These are phyloP conservation scores for Malassezia vespertilionis DNA, from an alignment of 1,284 basidiomycete genomes.

Conservation along the genomic window DNA sequence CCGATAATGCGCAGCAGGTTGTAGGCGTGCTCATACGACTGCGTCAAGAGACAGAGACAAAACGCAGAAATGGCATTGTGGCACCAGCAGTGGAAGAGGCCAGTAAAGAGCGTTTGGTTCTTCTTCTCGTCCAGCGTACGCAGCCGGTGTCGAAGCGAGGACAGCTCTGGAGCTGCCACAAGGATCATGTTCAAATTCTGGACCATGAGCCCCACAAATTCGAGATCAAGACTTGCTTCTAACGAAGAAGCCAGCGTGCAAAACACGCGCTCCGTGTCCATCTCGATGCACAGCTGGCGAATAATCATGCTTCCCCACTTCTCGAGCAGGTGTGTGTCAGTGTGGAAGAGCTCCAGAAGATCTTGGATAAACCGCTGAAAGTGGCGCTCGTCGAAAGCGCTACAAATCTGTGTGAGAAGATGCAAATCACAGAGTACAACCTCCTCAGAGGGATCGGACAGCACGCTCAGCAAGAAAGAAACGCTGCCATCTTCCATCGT, in stretches of 20 bases:
- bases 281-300: slow-evolving; percentile 79
- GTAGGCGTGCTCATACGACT: slow-evolving; percentile 97
- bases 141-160: slow-evolving; percentile 80
- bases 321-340: slow-evolving; percentile 79
- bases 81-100: slow-evolving; percentile 92
- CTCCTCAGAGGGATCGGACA: slow-evolving; percentile 93
- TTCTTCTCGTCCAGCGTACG: slow-evolving; percentile 81
- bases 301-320: slow-evolving; percentile 90
- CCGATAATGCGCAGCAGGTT: slow-evolving; percentile 89
- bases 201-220: slow-evolving; percentile 92
- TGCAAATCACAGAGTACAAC: slow-evolving; percentile 93
- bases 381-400: slow-evolving; percentile 86
- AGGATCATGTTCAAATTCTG: slow-evolving; percentile 94
- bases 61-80: slow-evolving; percentile 96
- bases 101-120: slow-evolving; percentile 80
- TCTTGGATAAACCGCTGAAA: slow-evolving; percentile 77
- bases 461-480: slow-evolving; percentile 81
- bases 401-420: slow-evolving; percentile 82
- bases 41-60: slow-evolving; percentile 84
- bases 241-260: slow-evolving; percentile 89
- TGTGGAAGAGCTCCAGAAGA: slow-evolving; percentile 70
- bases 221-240: slow-evolving; percentile 96
- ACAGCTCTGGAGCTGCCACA: slow-evolving; percentile 87
- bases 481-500: slow-evolving; percentile 95
- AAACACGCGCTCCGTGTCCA: slow-evolving; percentile 93